Conservation (phyloP, 2,329 filamentous ascomycete species). For the Cladosporium cucumerinum region DNA sequence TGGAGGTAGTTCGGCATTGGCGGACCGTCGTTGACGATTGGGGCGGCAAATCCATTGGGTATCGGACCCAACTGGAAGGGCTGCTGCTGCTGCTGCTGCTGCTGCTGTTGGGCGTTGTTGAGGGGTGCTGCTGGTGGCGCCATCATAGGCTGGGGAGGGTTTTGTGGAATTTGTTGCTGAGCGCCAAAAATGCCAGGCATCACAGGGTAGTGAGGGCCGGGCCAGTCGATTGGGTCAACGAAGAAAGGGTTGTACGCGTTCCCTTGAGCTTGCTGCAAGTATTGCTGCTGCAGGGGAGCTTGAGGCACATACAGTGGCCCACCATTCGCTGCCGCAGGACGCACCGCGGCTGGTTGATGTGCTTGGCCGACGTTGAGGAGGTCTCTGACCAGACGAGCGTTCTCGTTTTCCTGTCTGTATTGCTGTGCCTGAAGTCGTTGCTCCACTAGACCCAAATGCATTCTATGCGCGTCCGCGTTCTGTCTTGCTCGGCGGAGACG, state of each 20-base stretch:
- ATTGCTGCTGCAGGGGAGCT: neutral
- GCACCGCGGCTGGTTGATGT: neutral
- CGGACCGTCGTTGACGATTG: neutral
- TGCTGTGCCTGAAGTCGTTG: neutral
- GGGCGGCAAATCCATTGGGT: neutral
- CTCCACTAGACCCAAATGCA: neutral
- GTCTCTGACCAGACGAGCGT: neutral
- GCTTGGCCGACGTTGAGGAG: neutral
- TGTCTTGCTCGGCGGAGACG: neutral
- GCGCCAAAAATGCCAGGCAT: neutral
- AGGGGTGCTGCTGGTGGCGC: neutral
- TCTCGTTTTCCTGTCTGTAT: neutral
- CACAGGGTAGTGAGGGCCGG: neutral
- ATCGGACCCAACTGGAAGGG: neutral
- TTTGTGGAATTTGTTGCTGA: neutral
- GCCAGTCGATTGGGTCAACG: neutral
- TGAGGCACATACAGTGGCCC: neutral
- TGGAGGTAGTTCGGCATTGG: neutral
- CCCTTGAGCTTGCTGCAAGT: neutral
- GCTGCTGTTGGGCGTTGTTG: neutral
- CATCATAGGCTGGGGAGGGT: neutral
- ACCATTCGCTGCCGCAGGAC: neutral
- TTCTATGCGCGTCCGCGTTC: neutral
- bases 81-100: neutral
- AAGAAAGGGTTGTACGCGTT: neutral